Percentiles rank a stretch among this genome's conserved stretches.
These are phyloP conservation scores for Fusarium decemcellulare DNA, from an alignment of 2,329 filamentous ascomycete genomes.

Conservation along the genomic window DNA sequence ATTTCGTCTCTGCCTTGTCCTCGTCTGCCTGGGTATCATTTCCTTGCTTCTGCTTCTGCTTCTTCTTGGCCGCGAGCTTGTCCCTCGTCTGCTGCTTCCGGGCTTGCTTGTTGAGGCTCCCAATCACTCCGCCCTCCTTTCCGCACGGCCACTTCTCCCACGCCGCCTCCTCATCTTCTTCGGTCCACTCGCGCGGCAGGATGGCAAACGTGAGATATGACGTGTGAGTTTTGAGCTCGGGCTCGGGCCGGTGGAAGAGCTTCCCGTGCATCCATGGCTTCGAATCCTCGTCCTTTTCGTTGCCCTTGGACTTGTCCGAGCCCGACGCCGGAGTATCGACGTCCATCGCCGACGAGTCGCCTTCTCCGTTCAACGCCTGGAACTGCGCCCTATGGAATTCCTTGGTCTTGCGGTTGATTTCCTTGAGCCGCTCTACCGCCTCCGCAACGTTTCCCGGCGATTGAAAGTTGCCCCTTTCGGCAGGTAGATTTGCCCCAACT, in stretches of 20 bases:
- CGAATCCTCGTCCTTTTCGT: slow-evolving; percentile 46
- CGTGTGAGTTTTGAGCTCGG: slow-evolving; percentile 94
- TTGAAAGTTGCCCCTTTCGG: slow-evolving; percentile 80
- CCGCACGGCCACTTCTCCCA: slow-evolving; percentile 75
- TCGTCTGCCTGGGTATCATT: slow-evolving; percentile 41
- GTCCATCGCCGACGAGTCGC: slow-evolving; percentile 58
- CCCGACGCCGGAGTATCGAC: slow-evolving; percentile 50
- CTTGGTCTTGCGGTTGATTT: slow-evolving; percentile 79
- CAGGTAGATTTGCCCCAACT: slow-evolving; percentile 75
- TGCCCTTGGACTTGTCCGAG: slow-evolving; percentile 43
- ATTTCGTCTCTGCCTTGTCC: slow-evolving; percentile 35
- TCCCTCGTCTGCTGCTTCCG: slow-evolving; percentile 72
- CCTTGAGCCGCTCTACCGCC: slow-evolving; percentile 79
- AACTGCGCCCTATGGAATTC: slow-evolving; percentile 69
- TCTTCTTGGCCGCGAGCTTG: slow-evolving; percentile 62
- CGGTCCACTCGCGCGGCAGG: slow-evolving; percentile 88
- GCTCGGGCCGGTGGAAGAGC: slow-evolving; percentile 84
- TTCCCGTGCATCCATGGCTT: slow-evolving; percentile 83
- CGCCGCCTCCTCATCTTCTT: slow-evolving; percentile 82
- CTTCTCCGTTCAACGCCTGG: slow-evolving; percentile 32
- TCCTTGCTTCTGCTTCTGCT: slow-evolving; percentile 56
- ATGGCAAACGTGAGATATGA: slow-evolving; percentile 97
- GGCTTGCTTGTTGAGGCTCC: slow-evolving; percentile 66
- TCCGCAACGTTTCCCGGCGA: slow-evolving; percentile 83
- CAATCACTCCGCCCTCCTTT: slow-evolving; percentile 66